Evolutionary conservation across 2,329 filamentous ascomycete genomes (phyloP).

Genomic region (Aureobasidium subglaciale): DNA sequence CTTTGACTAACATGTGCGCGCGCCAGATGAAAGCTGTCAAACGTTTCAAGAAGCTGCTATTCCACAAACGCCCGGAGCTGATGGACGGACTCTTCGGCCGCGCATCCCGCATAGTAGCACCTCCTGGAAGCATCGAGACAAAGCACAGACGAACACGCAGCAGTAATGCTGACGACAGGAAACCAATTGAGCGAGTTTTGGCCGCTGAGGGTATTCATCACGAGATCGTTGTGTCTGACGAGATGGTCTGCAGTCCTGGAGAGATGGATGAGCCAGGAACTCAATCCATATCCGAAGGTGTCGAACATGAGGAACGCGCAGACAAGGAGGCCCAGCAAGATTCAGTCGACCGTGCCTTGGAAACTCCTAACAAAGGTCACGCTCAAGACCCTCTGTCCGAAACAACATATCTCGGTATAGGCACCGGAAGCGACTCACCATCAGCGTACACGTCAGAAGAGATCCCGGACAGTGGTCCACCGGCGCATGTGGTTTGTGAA

Average conservation of each 20-base stretch:
- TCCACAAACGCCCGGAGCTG: conserved; percentile 46
- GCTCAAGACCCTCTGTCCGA: conserved; percentile 59
- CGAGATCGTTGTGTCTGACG: conserved; percentile 32
- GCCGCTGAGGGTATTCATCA: conserved; percentile 49
- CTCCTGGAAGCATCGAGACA: conserved; percentile 34
- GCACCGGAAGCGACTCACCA: conserved; percentile 45
- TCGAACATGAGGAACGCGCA: conserved; percentile 28
- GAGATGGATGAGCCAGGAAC: conserved; percentile 18
- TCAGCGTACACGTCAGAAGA: conserved; percentile 24
- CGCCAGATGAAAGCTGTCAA: conserved; percentile 84
- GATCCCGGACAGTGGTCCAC: conserved; percentile 30
- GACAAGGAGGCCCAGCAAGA: not conserved
- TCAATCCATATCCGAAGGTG: conserved; percentile 19
- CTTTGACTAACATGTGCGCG: not conserved
- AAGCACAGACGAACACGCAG: conserved; percentile 39
- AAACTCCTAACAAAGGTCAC: conserved; percentile 47
- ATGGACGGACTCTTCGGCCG: conserved; percentile 55
- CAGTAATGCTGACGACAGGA: conserved; percentile 45
- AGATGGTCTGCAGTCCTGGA: conserved; percentile 23
- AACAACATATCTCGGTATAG: conserved; percentile 68
- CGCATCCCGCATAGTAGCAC: conserved; percentile 51
- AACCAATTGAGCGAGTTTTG: conserved; percentile 42
- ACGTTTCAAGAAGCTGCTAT: conserved; percentile 73
- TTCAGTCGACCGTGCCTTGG: conserved; percentile 8
- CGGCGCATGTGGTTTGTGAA: conserved; percentile 60